phyloP scores from a whole-genome alignment of 176 grass and related monocot species.

The Ampelocalamus luodianensis region DNA sequence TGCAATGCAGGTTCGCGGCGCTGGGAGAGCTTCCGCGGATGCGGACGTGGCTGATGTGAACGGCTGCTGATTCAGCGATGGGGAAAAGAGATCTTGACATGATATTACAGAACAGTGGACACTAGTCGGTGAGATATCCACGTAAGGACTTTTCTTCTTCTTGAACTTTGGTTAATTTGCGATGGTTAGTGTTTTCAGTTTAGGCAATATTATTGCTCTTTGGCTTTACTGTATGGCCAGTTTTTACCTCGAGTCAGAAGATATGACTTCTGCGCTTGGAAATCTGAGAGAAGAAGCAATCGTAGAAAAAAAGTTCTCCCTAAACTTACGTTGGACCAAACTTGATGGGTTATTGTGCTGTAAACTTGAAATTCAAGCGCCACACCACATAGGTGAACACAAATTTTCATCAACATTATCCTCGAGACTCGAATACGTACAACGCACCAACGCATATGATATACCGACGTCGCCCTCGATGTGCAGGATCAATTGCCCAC shows the following conservation, averaged over 20 bases:
- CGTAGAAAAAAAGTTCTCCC: neutral
- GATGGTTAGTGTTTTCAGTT: neutral
- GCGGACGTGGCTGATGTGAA: neutral
- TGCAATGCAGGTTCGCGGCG: neutral
- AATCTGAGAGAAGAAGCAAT: neutral
- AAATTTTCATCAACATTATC: neutral
- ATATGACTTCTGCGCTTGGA: too few relatives aligned
- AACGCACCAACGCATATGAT: neutral
- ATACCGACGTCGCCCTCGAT: neutral
- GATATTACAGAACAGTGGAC: neutral
- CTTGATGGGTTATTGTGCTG: neutral
- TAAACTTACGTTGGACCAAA: neutral
- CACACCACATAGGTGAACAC: neutral
- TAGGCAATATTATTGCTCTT: neutral
- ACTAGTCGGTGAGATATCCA: neutral
- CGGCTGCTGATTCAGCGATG: conserved; percentile 20
- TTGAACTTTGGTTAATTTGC: neutral
- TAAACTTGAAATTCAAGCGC: neutral
- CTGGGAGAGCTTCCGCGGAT: neutral
- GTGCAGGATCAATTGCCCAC: neutral
- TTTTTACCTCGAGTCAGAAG: neutral
- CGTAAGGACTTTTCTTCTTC: neutral
- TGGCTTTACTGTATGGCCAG: neutral
- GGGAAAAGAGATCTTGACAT: neutral
- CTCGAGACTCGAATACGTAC: neutral